Evolutionary conservation across 768 basidiomycete species (phyloP), one percentile per base, ranked within the genome.

Genomic region (Lentinula sp.): DNA sequence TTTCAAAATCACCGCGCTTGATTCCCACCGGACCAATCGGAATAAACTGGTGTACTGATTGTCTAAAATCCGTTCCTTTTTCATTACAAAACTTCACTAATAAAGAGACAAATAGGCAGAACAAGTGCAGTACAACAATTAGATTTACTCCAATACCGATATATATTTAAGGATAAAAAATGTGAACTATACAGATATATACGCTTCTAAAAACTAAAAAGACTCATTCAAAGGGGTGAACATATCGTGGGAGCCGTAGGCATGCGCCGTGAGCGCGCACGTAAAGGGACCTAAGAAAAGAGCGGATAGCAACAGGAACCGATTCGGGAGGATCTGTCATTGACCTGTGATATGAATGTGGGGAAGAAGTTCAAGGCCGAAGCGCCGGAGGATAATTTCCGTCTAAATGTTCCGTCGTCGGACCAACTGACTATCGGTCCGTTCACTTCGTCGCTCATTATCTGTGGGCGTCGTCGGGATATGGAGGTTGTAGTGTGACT

Each of bases 21-120:
- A 58, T 59, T 45, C 37, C 46, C 78, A 84, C 84, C 84, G 84
- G 82, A 64, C 82, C 84, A 84, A 84, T 84, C 84, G 84, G 84
- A 82, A 78, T 74, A 75, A 76, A 69, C 65, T 72, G 73, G 74
- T 72, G 74, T 73, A 64, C 73, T 57, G 40, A 57, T 59, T 21
- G 28, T 49, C 57, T n/a, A 48, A 50, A 39, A 15, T 56, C 18
- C 37, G 35, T 56, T 56, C 54, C 54, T 37, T 51, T 42, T 35
- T 43, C n/a, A 61, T 40, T 55, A 61, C 50, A 42, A 42, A 34
- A 34, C 37, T 18, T 53, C 51, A 13, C 37, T 53, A 53, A 53
- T 21, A 48, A 48, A 48, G 8, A 48, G 46, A 48, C 18, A 21
- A 23, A 48, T 21, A 48, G 34, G 55, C 65, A 64, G 40, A 65